Base-by-base conservation (phyloP, 352 stramenopile species). In the Saprolegnia diclina region DNA sequence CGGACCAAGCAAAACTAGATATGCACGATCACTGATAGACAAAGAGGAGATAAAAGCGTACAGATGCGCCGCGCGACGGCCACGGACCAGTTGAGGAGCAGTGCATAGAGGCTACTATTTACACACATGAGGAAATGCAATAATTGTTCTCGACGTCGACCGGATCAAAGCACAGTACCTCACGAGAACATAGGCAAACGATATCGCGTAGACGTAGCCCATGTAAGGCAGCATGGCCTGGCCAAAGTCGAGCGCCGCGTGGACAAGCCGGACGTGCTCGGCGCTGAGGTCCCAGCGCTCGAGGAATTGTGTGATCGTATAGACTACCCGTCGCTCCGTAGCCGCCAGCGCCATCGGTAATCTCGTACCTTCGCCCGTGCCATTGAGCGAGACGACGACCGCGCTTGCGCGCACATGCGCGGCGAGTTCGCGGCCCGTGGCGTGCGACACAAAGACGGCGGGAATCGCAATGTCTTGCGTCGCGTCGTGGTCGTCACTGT, bases 141-240 rank as follows among this genome's bases (percentile, higher is more conserved):
- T n/a, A n/a, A n/a, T n/a, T n/a, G n/a, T n/a, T n/a, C n/a, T n/a
- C n/a, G 42, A 3, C 42, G 42, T n/a, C 13, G 3, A 48, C 13
- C 42, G 7, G 38, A 7, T 7, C 38, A 45, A 45, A n/a, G 3
- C 11, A 3, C 3, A 18, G 9, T 61, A 69, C 63, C 63, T 69
- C 53, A 69, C 18, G 16, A 69, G 42, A 14, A 69, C 46, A 69
- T 62, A 61, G 32, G n/a, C 40, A 37, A 69, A 69, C 38, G 63
- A 69, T 7, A 42, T 24, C 4, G 63, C 63, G 46, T 69, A 69
- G 21, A 38, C 63, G 42, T 69, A 69, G 32, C 57, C 57, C 57
- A 66, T 55, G 57, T 55, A 66, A n/a, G 57, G 57, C n/a, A 66
- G 46, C 42, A 61, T 50, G 44, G 63, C 21, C 18, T 61, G 46